Evolutionary conservation across 2,329 filamentous ascomycete species (phyloP).

Genomic region (Catunica adiposa): DNA sequence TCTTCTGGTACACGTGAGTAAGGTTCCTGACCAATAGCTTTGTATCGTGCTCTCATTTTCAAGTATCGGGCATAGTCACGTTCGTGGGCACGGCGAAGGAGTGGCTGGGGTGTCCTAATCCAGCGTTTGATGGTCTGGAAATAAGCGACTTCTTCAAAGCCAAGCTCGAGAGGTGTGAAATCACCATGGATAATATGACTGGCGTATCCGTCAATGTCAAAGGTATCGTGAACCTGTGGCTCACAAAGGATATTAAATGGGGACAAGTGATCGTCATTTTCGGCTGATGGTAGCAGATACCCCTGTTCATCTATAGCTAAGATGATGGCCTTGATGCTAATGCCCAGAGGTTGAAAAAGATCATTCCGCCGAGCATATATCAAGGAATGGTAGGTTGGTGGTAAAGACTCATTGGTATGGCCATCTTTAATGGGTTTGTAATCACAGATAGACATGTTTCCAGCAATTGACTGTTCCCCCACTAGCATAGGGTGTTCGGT

Average conservation of each 20-base stretch:
- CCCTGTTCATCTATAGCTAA: conserved; percentile 1
- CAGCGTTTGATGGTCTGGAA: conserved; percentile 1
- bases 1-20: conserved; percentile 6
- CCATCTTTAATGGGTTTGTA: background rate
- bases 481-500: too few relatives aligned
- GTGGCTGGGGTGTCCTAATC: conserved; percentile 3
- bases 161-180: background rate
- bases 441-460: background rate
- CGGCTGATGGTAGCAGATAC: background rate
- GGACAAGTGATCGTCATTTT: conserved; percentile 5
- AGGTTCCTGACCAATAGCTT: background rate
- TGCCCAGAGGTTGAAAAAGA: conserved; percentile 9
- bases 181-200: conserved; percentile 5
- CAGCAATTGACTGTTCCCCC: too few relatives aligned
- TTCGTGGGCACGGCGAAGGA: background rate
- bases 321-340: conserved; percentile 3
- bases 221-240: conserved; percentile 1
- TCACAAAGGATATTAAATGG: conserved; percentile 3
- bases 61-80: background rate
- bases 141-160: background rate
- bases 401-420: background rate
- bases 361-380: conserved; percentile 15
- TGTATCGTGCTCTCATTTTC: conserved; percentile 1
- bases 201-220: background rate
- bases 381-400: conserved; percentile 13